phyloP scores from a whole-genome alignment of 306 rosid species.

The Glycine soja region DNA sequence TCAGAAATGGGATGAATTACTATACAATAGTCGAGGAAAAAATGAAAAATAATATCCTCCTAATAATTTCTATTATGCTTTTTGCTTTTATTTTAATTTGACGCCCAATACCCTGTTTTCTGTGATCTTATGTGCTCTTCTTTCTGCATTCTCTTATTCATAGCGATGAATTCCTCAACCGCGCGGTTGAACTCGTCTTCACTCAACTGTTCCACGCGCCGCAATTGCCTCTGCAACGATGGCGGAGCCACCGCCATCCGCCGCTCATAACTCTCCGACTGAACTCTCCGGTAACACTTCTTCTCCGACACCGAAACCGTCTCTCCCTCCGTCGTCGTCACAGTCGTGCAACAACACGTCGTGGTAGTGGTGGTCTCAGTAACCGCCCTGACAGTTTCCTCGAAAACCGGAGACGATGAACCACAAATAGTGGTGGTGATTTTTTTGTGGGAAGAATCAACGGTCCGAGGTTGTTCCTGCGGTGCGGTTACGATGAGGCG shows the following conservation, averaged over 20 bases:
- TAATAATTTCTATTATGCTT: neutral
- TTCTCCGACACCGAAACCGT: slow-evolving; percentile 18
- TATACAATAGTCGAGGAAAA: slow-evolving; percentile 17
- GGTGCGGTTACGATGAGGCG: neutral
- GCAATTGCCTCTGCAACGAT: neutral
- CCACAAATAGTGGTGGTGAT: neutral
- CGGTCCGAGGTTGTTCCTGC: neutral
- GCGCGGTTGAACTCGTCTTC: slow-evolving; percentile 70
- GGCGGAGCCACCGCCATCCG: slow-evolving; percentile 27
- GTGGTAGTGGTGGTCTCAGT: slow-evolving; percentile 32
- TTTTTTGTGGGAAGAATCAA: neutral
- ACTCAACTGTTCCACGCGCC: slow-evolving; percentile 60
- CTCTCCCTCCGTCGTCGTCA: neutral
- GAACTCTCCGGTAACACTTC: slow-evolving; percentile 58
- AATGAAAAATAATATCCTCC: neutral
- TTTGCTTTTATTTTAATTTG: neutral
- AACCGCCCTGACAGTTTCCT: slow-evolving; percentile 47
- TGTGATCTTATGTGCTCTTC: slow-evolving; percentile 40
- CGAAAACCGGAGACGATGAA: neutral
- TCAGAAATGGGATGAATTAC: neutral
- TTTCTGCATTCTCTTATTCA: slow-evolving; percentile 54
- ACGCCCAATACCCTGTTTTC: slow-evolving; percentile 32
- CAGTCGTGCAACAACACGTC: neutral
- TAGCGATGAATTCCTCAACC: slow-evolving; percentile 65
- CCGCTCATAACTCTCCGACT: slow-evolving; percentile 56